Evolutionary conservation across 2,329 filamentous ascomycete species (phyloP), one percentile per base, ranked within the genome.

Genomic region (Fusarium pseudograminearum): DNA sequence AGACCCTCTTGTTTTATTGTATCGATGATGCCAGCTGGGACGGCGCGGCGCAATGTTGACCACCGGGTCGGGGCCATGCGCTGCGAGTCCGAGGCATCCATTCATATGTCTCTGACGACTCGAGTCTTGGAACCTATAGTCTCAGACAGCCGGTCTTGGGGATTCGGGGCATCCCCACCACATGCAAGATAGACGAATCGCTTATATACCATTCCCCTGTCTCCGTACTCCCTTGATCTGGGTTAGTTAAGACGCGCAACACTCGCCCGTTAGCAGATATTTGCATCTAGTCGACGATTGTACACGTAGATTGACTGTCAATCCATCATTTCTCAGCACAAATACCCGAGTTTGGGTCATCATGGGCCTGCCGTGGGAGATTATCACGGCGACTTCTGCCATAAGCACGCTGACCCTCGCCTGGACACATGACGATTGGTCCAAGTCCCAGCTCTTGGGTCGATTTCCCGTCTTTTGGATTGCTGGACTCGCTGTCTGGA

Each of bases 401-500:
- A 48, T 67, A n/a, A 69, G 67, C 54, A 68, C 72, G 33, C 44
- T 71, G 42, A 53, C 69, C 24, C 57, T 74, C 40, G 65, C 67
- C 24, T 71, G 62, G 57, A 56, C 48, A 20, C 64, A 61, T 34
- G 59, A 62, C n/a, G 65, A 57, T 34, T 71, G 77, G 76, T 80
- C 80, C 12, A 74, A 69, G 24, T 58, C 67, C 10, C 55, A 73
- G 15, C 78, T 84, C 16, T 20, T 79, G 16, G 51, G 65, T 41
- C 73, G 67, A 36, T 85, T 85, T 55, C 41, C 71, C 9, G 65
- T 65, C 15, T 61, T 78, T 30, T 86, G 79, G 79, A 8, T 77
- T 4, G 48, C 78, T 5, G 78, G 82, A 63, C 61, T 79, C 22
- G 34, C 80, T 11, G 36, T 70, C 5, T 85, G 78, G 75, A 74